Percentiles rank a stretch among this genome's conserved stretches.
Evolutionary conservation across 352 stramenopile species (phyloP).

Genomic region (Phytopythium helicoides): DNA sequence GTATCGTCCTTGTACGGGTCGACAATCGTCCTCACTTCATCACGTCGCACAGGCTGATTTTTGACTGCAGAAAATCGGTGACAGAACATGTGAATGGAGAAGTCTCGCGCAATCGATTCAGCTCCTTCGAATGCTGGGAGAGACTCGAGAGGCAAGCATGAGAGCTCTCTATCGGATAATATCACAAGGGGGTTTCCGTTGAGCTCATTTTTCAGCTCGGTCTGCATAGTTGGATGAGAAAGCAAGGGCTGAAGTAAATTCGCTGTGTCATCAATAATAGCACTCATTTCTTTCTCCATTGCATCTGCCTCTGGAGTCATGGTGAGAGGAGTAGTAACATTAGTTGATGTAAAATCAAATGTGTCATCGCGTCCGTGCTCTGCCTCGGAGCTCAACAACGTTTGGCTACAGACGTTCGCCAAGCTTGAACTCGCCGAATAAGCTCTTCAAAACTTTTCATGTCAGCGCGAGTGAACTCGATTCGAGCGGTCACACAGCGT

Average conservation of each 20-base stretch:
- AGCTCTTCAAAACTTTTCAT: conserved; percentile 23
- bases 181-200: conserved; percentile 43
- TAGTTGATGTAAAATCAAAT: conserved; percentile 30
- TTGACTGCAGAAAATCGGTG: conserved; percentile 50
- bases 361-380: conserved; percentile 26
- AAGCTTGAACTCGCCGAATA: conserved; percentile 25
- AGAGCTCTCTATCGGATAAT: conserved; percentile 51
- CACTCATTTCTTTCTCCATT: conserved; percentile 53
- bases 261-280: conserved; percentile 39
- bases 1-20: conserved; percentile 64
- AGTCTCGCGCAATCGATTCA: conserved; percentile 57
- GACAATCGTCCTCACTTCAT: conserved; percentile 62
- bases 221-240: conserved; percentile 39
- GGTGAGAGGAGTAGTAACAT: background rate
- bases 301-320: conserved; percentile 22
- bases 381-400: conserved; percentile 40
- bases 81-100: conserved; percentile 70
- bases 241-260: conserved; percentile 53
- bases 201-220: conserved; percentile 39
- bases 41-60: conserved; percentile 44
- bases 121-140: conserved; percentile 38
- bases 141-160: conserved; percentile 51
- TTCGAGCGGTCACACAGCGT: conserved; percentile 40
- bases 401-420: conserved; percentile 31
- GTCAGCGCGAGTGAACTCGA: conserved; percentile 53